Conservation (phyloP, 2,329 filamentous ascomycete species). For the Epichloe coenophiala region DNA sequence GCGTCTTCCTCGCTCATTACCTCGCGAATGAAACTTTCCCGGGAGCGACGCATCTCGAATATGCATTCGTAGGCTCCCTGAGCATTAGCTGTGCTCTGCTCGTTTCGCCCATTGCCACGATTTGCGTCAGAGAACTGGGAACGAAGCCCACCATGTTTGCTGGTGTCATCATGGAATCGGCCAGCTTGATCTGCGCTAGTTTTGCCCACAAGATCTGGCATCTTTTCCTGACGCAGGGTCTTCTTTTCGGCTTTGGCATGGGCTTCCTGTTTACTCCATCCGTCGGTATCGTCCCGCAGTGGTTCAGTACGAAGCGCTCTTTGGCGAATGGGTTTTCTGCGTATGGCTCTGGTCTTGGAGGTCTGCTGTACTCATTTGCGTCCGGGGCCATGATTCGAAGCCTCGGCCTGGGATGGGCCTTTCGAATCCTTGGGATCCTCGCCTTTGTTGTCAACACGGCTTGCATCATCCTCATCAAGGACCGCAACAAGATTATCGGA, state of each 20-base stretch:
- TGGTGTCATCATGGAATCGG: slow-evolving; percentile 50
- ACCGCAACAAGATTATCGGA: slow-evolving; percentile 59
- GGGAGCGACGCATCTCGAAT: slow-evolving; percentile 49
- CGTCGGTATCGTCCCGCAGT: slow-evolving; percentile 57
- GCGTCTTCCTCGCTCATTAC: slow-evolving; percentile 44
- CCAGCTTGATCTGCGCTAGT: slow-evolving; percentile 54
- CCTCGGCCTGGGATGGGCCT: slow-evolving; percentile 53
- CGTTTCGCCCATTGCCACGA: slow-evolving; percentile 54
- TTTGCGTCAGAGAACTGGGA: slow-evolving; percentile 45
- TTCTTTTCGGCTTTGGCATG: slow-evolving; percentile 67
- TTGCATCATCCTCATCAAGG: slow-evolving; percentile 50
- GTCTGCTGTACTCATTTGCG: slow-evolving; percentile 53
- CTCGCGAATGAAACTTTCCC: slow-evolving; percentile 46
- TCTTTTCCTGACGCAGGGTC: slow-evolving; percentile 59
- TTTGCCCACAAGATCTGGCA: slow-evolving; percentile 62
- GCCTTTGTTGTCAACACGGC: slow-evolving; percentile 49
- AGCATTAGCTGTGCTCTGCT: slow-evolving; percentile 39
- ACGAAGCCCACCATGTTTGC: slow-evolving; percentile 50
- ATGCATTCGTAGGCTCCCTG: slow-evolving; percentile 56
- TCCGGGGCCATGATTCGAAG: slow-evolving; percentile 54
- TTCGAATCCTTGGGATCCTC: slow-evolving; percentile 50
- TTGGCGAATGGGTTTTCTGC: slow-evolving; percentile 57
- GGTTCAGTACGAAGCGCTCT: slow-evolving; percentile 56
- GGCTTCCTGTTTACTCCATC: slow-evolving; percentile 61
- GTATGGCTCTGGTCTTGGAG: slow-evolving; percentile 63